Percentiles rank a stretch among this genome's conserved stretches.
phyloP scores from a whole-genome alignment of 139 green algal species.

The Axilococcus clingmanii region DNA sequence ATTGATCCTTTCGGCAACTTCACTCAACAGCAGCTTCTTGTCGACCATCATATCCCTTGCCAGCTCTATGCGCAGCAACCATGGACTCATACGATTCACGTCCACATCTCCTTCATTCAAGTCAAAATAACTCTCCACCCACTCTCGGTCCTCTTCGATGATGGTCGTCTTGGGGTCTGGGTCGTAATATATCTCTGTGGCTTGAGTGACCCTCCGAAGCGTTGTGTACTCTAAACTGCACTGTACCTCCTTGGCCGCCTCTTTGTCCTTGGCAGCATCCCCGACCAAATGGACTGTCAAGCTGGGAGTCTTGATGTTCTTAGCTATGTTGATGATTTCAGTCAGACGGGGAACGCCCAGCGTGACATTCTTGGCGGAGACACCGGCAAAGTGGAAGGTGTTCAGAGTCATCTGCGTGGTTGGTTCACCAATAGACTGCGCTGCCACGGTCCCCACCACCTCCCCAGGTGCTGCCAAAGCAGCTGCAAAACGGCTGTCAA shows the following conservation, averaged over 20 bases:
- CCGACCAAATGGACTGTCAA: constrained; percentile 79
- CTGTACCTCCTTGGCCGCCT: constrained; percentile 85
- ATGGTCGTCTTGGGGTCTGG: constrained; percentile 68
- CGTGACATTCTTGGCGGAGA: constrained; percentile 91
- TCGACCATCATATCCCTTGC: constrained; percentile 61
- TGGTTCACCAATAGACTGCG: constrained; percentile 87
- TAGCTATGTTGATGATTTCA: constrained; percentile 97
- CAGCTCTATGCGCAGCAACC: constrained; percentile 90
- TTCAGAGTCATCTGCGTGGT: constrained; percentile 63
- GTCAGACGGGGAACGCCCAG: constrained; percentile 78
- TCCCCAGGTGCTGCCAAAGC: constrained; percentile 67
- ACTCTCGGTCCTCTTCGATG: constrained; percentile 83
- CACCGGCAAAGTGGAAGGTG: constrained; percentile 23
- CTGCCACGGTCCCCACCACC: constrained; percentile 89
- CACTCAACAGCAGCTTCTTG: constrained; percentile 79
- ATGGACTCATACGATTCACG: constrained; percentile 67
- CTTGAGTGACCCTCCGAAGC: constrained; percentile 62
- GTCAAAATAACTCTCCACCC: constrained; percentile 77
- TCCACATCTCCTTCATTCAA: constrained; percentile 76
- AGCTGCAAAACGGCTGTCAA: constrained; percentile 55
- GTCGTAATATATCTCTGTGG: constrained; percentile 80
- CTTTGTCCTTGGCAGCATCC: constrained; percentile 45
- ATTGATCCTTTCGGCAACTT: constrained; percentile 70
- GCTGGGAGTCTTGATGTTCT: constrained; percentile 98
- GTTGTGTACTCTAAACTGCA: constrained; percentile 94